Evolutionary conservation across 192 early-diverging fungal genomes (phyloP).

Genomic region (Gaertneriomyces sp.): DNA sequence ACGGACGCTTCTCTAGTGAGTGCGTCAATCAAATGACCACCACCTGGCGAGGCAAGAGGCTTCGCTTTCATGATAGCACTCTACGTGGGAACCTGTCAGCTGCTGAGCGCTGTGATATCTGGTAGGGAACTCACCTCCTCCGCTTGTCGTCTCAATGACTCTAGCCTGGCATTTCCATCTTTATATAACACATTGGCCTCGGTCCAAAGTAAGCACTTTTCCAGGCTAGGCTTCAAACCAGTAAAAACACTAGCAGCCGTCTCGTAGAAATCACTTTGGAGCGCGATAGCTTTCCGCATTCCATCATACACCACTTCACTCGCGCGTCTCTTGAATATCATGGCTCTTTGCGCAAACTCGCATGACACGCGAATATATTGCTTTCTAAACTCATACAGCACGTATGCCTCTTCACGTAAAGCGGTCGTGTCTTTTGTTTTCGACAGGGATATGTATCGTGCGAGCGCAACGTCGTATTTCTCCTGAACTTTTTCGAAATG

Average conservation of each 20-base stretch:
- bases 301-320: constrained; percentile 49
- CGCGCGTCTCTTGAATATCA: constrained; percentile 51
- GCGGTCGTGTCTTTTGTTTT: constrained; percentile 65
- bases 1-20: constrained; percentile 6
- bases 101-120: too few species aligned
- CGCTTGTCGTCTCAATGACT: background rate
- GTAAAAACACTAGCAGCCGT: background rate
- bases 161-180: constrained; percentile 4
- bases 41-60: background rate
- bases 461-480: constrained; percentile 61
- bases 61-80: constrained; percentile 7
- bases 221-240: constrained; percentile 1
- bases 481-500: constrained; percentile 48
- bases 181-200: too few species aligned
- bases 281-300: constrained; percentile 5
- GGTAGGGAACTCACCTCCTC: too few species aligned
- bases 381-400: constrained; percentile 64
- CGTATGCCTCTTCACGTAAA: constrained; percentile 66
- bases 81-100: background rate
- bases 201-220: too few species aligned
- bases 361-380: constrained; percentile 53
- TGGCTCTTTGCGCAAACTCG: constrained; percentile 53
- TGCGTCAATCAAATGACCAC: background rate
- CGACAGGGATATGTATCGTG: constrained; percentile 54
- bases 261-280: constrained; percentile 21